Evolutionary conservation across 2,329 filamentous ascomycete species (phyloP), one percentile per base, ranked within the genome.

Genomic region (Fusarium sp.): DNA sequence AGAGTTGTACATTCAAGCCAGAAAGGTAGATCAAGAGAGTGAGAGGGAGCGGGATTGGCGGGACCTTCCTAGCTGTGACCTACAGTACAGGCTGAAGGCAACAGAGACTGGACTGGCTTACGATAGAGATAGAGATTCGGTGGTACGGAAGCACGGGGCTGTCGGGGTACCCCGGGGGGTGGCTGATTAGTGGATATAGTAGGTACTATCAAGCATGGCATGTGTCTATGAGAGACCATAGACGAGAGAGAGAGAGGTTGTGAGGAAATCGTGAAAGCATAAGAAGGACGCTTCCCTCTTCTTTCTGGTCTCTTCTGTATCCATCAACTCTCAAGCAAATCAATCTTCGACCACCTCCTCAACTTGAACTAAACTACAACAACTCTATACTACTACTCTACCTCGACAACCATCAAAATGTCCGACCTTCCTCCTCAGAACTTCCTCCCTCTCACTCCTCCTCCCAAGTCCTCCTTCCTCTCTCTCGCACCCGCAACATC

Each of bases 401-500:
- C 42, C 29, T 49, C 20, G 20, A 13, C 22, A 24, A 24, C 48
- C 22, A 57, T 54, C 73, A 52, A 58, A 56, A 75, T 75, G 74
- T 67, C 73, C 54, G 45, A 48, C 54, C 72, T 75, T 66, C 71
- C 73, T 70, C 67, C 70, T 45, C 72, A 74, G 61, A 67, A 75
- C 60, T 75, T 74, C 73, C 74, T 75, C 61, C 54, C 65, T 49
- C 71, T 75, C 61, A 74, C 73, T 30, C 41, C 73, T 41, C 54
- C 73, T 49, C 71, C 71, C 59, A 64, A 72, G 61, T 66, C 74
- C 29, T 63, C 69, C 61, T 90, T 90, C 81, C 84, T 90, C 67
- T 83, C 84, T 30, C 83, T 90, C 52, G 87, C 86, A n/a, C 88
- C 88, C 42, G 83, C 83, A 73, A 88, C 84, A 30, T 90, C 87